Percentiles rank a stretch among this genome's conserved stretches.
Conservation (phyloP, 140 eudicot genomes). For the Oenanthe javanica region DNA sequence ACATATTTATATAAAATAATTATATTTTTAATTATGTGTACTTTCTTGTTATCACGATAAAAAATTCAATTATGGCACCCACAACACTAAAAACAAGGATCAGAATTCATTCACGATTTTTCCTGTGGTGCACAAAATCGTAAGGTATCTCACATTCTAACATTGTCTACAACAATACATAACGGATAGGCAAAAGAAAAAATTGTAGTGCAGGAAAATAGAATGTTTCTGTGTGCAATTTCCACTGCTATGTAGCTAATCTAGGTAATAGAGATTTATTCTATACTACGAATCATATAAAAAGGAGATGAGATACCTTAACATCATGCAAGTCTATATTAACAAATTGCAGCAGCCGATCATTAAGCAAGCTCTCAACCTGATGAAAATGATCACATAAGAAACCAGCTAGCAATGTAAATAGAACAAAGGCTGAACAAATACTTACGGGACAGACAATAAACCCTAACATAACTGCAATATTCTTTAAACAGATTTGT, state of each 20-base stretch:
- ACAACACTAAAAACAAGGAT: neutral
- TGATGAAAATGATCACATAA: slow-evolving; percentile 24
- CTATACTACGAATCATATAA: neutral
- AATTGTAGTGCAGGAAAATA: neutral
- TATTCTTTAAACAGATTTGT: neutral
- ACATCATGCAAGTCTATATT: slow-evolving; percentile 92
- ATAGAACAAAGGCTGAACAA: neutral
- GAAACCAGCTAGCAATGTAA: slow-evolving; percentile 16
- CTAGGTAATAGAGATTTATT: neutral
- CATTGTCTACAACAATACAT: neutral
- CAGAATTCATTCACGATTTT: neutral
- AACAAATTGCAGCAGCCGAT: slow-evolving; percentile 78
- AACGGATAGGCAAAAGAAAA: neutral
- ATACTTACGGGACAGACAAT: neutral
- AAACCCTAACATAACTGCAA: neutral
- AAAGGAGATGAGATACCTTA: slow-evolving; percentile 45
- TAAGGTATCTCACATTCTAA: neutral
- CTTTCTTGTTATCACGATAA: neutral
- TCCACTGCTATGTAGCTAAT: neutral
- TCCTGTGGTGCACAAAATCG: neutral
- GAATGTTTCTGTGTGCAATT: neutral
- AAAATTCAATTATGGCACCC: neutral
- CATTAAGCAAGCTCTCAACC: slow-evolving; percentile 95
- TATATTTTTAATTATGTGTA: neutral
- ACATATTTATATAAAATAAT: neutral